These are phyloP conservation scores for Stachybotrys elegans DNA, from an alignment of 2,329 filamentous ascomycete species.

Conservation along the genomic window DNA sequence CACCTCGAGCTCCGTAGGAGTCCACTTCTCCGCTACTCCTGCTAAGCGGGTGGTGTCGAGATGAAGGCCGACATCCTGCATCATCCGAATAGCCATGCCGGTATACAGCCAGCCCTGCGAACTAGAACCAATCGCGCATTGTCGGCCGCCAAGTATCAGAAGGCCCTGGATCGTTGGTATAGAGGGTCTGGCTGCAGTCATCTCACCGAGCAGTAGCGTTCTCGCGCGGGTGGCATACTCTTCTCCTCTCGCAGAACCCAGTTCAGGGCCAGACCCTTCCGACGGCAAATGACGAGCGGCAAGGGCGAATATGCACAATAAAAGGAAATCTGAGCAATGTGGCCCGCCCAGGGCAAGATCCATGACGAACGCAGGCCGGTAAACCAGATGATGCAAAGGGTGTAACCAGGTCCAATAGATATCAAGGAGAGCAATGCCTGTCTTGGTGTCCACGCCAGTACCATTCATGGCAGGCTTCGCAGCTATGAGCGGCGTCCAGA, in stretches of 20 bases:
- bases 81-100: constrained; percentile 16
- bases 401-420: constrained; percentile 18
- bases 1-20: constrained; percentile 12
- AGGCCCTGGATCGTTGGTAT: constrained; percentile 12
- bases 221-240: neutral
- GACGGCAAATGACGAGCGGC: constrained; percentile 11
- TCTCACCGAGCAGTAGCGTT: constrained; percentile 4
- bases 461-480: constrained; percentile 10
- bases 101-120: constrained; percentile 16
- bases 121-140: constrained; percentile 13
- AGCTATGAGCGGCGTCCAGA: no score
- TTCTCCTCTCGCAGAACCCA: neutral
- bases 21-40: constrained; percentile 11
- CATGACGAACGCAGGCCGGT: constrained; percentile 13
- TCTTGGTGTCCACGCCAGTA: constrained; percentile 9
- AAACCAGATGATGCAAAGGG: constrained; percentile 14
- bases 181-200: constrained; percentile 4
- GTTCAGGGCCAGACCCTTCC: neutral
- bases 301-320: constrained; percentile 14
- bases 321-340: constrained; percentile 15
- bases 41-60: constrained; percentile 11
- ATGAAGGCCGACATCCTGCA: constrained; percentile 15
- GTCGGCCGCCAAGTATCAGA: constrained; percentile 13
- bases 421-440: constrained; percentile 12
- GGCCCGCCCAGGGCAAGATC: constrained; percentile 13